Conservation (phyloP, 805 yeast species). For the Candida railenensis region DNA sequence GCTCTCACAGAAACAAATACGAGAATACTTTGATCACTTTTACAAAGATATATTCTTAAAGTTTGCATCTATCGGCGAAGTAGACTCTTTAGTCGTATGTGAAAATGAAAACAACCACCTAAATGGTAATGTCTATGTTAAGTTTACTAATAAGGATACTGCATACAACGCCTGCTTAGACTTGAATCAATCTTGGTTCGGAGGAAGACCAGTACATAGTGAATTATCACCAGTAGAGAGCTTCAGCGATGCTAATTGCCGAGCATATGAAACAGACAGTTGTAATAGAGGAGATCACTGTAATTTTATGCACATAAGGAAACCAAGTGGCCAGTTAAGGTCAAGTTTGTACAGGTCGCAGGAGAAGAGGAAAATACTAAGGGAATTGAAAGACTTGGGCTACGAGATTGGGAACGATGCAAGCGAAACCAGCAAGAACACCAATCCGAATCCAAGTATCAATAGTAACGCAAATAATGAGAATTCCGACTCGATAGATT, state of each 20-base stretch:
- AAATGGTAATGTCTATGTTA: constrained; percentile 81
- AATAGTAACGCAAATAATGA: too few species aligned
- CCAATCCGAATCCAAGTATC: neutral
- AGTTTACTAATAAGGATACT: constrained; percentile 51
- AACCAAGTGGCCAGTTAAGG: constrained; percentile 48
- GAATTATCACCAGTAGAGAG: constrained; percentile 74
- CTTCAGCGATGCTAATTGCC: constrained; percentile 71
- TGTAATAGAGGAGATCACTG: constrained; percentile 85
- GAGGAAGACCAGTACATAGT: constrained; percentile 72
- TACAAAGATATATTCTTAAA: constrained; percentile 73
- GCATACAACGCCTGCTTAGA: constrained; percentile 61
- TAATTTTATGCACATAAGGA: constrained; percentile 79
- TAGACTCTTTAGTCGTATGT: constrained; percentile 69
- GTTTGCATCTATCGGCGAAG: constrained; percentile 46
- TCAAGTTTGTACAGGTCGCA: constrained; percentile 40
- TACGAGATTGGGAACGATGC: neutral
- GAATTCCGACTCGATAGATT: neutral
- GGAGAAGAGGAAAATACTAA: constrained; percentile 24
- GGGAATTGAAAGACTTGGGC: constrained; percentile 13
- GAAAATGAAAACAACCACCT: constrained; percentile 82
- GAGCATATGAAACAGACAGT: constrained; percentile 58
- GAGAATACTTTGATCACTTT: constrained; percentile 56
- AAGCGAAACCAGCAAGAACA: neutral
- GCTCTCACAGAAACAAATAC: constrained; percentile 35
- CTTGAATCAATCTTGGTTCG: constrained; percentile 81